phyloP scores from a whole-genome alignment of 2,329 filamentous ascomycete genomes.

The Aspergillus fructus region DNA sequence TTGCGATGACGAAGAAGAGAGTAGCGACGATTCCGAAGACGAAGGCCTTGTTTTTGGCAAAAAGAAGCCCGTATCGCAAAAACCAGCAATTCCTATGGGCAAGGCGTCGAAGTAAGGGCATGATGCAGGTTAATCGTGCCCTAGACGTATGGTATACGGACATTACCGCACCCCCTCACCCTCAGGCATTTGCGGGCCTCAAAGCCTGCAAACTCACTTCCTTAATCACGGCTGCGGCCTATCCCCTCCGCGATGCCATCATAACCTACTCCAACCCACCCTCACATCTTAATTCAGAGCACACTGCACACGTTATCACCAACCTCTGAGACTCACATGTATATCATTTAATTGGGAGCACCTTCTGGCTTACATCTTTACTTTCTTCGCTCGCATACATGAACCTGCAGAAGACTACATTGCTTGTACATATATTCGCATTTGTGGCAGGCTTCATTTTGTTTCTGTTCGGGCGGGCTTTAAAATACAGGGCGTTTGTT shows the following conservation, averaged over 20 bases:
- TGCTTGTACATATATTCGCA: constrained; percentile 37
- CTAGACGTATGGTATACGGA: not conserved
- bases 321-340: constrained; percentile 15
- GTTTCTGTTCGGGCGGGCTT: constrained; percentile 15
- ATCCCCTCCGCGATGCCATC: not conserved
- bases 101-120: constrained; percentile 12
- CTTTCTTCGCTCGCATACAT: constrained; percentile 19
- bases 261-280: not conserved
- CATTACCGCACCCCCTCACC: not conserved
- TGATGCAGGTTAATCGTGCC: constrained; percentile 10
- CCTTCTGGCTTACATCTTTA: constrained; percentile 13
- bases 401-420: constrained; percentile 23
- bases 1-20: constrained; percentile 42
- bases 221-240: not conserved
- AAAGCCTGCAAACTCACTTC: not conserved
- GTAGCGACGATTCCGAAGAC: constrained; percentile 42
- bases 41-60: constrained; percentile 44
- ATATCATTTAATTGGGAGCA: constrained; percentile 19
- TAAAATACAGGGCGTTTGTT: constrained; percentile 11
- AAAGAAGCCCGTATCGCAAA: constrained; percentile 28
- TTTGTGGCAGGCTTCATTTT: constrained; percentile 21
- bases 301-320: constrained; percentile 4
- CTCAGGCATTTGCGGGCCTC: not conserved
- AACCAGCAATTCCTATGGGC: constrained; percentile 17
- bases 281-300: not conserved